Base-by-base conservation (phyloP, 495 filamentous ascomycete species). In the Podospora anserina region DNA sequence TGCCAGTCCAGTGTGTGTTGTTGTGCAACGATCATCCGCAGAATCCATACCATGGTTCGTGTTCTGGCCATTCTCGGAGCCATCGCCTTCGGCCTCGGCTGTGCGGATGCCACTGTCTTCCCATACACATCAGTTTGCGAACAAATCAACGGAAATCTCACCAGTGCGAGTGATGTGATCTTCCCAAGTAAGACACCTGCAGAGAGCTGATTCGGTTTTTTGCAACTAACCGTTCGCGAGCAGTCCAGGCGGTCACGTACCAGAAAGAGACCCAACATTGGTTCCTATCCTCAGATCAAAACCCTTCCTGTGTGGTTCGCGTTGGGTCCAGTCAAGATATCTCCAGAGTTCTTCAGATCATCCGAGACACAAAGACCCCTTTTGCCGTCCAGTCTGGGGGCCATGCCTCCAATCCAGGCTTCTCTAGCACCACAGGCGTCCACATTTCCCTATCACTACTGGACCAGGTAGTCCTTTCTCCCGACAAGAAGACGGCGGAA, bases 371-470 rank as follows among this genome's bases (percentile, higher is more conserved):
- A 11, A 64, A 66, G 16, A 71, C 72, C 7, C 68, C 71, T 0
- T 84, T 86, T 64, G 84, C 84, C 3, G 75, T 82, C 18, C 77
- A 80, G 54, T 78, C 78, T 32, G 83, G 83, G 62, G 84, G 84
- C 0, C 80, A 85, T 69, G 72, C 72, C 53, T 73, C 69, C 1
- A 74, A 73, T 54, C 70, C 70, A 0, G 75, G 75, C 0, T 72
- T 77, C 62, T 72, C 70, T 7, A 77, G 74, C 61, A 77, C 74
- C 2, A 44, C 64, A 23, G 77, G 74, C 15, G 73, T 80, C 6
- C 76, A 78, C 23, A 76, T 80, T 60, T 71, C 75, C 4, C 58
- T 79, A 15, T 63, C 66, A n/a, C 49, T 56, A 13, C 56, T 80
- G 15, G 60, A 76, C 34, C 70, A 77, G 18, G 68, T 79, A 11